Evolutionary conservation across 805 yeast genomes (phyloP).

Genomic region (Suhomyces faveliae): DNA sequence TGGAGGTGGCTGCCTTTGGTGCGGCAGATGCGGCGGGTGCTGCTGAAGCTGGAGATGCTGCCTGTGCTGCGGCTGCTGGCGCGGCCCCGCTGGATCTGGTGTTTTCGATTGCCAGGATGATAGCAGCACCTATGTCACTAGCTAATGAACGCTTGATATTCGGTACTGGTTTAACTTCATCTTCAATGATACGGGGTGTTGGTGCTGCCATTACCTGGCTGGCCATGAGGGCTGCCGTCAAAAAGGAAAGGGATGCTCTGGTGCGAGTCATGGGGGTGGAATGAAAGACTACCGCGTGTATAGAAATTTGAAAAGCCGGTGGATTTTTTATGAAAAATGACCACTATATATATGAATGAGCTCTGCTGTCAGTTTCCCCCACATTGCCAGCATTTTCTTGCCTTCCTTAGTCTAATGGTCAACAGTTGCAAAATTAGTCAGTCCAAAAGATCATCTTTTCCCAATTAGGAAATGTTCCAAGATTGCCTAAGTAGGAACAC

Average conservation of each 20-base stretch:
- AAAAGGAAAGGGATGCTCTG: neutral
- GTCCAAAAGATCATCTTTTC: neutral
- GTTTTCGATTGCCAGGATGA: neutral
- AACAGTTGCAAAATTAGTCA: neutral
- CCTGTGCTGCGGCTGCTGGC: slow-evolving; percentile 9
- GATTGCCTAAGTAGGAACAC: neutral
- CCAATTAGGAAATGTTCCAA: slow-evolving; percentile 4
- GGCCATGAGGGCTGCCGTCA: neutral
- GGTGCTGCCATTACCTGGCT: slow-evolving; percentile 2
- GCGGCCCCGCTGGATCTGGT: slow-evolving; percentile 9
- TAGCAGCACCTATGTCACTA: neutral
- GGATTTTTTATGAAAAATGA: neutral
- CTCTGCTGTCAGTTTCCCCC: neutral
- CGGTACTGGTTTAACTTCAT: neutral
- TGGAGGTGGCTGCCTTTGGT: slow-evolving; percentile 7
- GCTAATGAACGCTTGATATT: neutral
- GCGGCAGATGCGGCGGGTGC: slow-evolving; percentile 13
- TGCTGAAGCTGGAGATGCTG: slow-evolving; percentile 15
- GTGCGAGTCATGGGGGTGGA: neutral
- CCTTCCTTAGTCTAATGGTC: neutral
- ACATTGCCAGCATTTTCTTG: neutral
- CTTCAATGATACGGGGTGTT: neutral
- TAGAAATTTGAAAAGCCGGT: too few species aligned
- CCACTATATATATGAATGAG: neutral
- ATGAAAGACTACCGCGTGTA: neutral